Conservation (phyloP, 2,329 filamentous ascomycete genomes). For the Ophiostoma pallidulum region DNA sequence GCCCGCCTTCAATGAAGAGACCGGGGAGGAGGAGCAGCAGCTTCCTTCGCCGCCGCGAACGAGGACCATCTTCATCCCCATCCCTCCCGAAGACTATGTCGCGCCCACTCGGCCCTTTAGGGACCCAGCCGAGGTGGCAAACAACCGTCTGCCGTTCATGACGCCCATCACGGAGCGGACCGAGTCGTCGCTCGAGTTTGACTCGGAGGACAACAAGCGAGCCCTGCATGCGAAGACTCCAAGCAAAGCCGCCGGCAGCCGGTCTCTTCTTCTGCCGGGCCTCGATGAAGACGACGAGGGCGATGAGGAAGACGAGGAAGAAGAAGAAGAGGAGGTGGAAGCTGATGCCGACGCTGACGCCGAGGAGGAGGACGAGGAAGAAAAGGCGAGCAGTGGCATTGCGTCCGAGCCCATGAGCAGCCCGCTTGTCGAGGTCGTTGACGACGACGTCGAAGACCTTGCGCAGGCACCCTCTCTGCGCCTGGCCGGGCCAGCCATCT, state of each 20-base stretch:
- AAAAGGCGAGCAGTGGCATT: slow-evolving; percentile 1
- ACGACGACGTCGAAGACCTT: slow-evolving; percentile 25
- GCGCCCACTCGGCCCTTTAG: slow-evolving; percentile 71
- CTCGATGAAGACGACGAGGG: slow-evolving; percentile 19
- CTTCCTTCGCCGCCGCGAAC: slow-evolving; percentile 44
- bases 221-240: slow-evolving; percentile 64
- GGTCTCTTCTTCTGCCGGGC: slow-evolving; percentile 16
- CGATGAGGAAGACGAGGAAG: slow-evolving; percentile 27
- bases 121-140: slow-evolving; percentile 68
- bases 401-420: slow-evolving; percentile 34
- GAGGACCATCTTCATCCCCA: slow-evolving; percentile 56
- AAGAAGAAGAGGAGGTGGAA: slow-evolving; percentile 14
- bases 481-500: slow-evolving; percentile 36
- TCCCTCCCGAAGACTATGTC: slow-evolving; percentile 80
- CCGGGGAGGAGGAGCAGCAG: no score
- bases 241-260: slow-evolving; percentile 42
- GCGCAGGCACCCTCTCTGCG: slow-evolving; percentile 5
- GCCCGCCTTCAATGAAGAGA: slow-evolving; percentile 19
- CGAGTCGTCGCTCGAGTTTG: slow-evolving; percentile 70
- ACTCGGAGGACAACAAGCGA: slow-evolving; percentile 49
- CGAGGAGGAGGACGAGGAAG: slow-evolving; percentile 12
- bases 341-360: slow-evolving; percentile 28
- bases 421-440: slow-evolving; percentile 47
- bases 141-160: slow-evolving; percentile 94
- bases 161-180: slow-evolving; percentile 96